Evolutionary conservation across 805 yeast genomes (phyloP).

Genomic region (Nakazawaea wyomingensis): DNA sequence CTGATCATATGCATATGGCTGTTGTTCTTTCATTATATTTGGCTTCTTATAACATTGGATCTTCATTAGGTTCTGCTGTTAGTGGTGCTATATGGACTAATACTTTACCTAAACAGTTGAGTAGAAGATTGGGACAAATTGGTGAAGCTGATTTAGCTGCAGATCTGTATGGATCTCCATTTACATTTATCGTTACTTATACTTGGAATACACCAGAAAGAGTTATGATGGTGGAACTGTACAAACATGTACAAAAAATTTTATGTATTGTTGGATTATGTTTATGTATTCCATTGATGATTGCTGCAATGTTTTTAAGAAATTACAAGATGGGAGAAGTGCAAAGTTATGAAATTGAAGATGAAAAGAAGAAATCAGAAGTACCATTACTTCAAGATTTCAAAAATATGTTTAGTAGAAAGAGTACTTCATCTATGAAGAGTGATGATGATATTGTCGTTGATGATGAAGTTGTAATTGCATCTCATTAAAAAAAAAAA

Average conservation of each 20-base stretch:
- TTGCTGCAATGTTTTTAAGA: conserved; percentile 43
- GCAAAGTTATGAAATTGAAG: neutral
- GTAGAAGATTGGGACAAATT: conserved; percentile 29
- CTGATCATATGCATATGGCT: conserved; percentile 62
- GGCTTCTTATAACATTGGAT: conserved; percentile 56
- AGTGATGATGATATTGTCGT: neutral
- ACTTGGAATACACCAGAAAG: conserved; percentile 65
- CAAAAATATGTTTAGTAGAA: neutral
- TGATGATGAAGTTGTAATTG: too few relatives aligned
- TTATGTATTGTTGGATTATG: conserved; percentile 52
- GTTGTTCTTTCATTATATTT: conserved; percentile 52
- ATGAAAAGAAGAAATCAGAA: neutral
- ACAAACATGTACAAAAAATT: conserved; percentile 53
- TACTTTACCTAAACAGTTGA: conserved; percentile 37
- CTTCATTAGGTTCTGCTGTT: conserved; percentile 57
- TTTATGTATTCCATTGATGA: conserved; percentile 48
- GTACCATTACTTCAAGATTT: neutral
- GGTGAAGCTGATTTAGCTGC: too few relatives aligned
- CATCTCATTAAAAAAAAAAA: too few relatives aligned
- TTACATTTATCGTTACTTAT: conserved; percentile 38
- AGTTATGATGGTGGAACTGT: conserved; percentile 49
- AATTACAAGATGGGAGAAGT: conserved; percentile 39
- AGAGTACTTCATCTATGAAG: neutral
- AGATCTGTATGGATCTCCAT: conserved; percentile 49
- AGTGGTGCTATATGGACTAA: conserved; percentile 74